phyloP scores from a whole-genome alignment of 164 flowering plant species.

The Nelumbo lutea region DNA sequence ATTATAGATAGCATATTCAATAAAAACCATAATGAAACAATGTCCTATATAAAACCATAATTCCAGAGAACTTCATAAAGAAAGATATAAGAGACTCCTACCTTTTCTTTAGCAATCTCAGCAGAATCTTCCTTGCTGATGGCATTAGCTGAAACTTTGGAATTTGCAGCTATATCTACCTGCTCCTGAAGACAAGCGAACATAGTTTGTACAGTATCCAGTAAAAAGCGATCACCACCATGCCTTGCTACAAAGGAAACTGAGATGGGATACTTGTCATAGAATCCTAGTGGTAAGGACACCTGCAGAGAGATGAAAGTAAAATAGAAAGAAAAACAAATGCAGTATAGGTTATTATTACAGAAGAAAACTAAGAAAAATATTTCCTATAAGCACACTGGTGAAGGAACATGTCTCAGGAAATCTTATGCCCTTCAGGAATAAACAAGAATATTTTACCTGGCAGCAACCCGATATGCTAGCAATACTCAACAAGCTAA shows the following conservation, averaged over 20 bases:
- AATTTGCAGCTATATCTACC: conserved; percentile 39
- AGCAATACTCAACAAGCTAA: conserved; percentile 56
- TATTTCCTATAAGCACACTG: neutral
- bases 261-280: conserved; percentile 78
- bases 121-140: conserved; percentile 61
- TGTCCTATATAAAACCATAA: no score
- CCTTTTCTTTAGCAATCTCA: conserved; percentile 93
- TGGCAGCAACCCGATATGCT: conserved; percentile 96
- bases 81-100: conserved; percentile 7
- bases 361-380: no score
- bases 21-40: no score
- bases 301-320: conserved; percentile 41
- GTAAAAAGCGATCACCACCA: conserved; percentile 86
- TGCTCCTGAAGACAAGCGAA: conserved; percentile 65
- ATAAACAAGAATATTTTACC: conserved; percentile 31
- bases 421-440: neutral
- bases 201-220: conserved; percentile 67
- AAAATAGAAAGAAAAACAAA: neutral
- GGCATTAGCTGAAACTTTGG: conserved; percentile 38
- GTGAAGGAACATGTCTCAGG: neutral
- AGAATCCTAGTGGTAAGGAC: conserved; percentile 68
- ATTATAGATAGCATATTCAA: no score
- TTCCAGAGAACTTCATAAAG: neutral
- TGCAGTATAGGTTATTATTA: neutral
- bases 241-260: conserved; percentile 81